Percentiles rank a stretch among this genome's conserved stretches.
Conservation (phyloP, 495 filamentous ascomycete species). For the Talaromyces liani region DNA sequence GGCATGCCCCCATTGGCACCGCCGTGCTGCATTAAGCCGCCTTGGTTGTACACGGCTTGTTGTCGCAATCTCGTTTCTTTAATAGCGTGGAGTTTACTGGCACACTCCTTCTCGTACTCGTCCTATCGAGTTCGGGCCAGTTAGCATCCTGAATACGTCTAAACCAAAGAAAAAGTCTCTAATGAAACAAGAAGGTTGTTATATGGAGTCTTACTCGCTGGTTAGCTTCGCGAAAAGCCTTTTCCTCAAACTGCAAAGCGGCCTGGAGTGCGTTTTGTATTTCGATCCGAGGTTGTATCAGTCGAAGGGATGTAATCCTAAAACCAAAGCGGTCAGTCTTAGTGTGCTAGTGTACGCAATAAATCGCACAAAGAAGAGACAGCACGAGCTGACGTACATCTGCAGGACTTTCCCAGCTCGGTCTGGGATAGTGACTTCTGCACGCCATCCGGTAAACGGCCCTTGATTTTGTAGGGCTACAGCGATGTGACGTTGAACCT, state of each 20-base stretch:
- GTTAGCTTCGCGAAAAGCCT: slow-evolving; percentile 36
- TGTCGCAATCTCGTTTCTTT: slow-evolving; percentile 39
- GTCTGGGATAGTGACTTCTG: slow-evolving; percentile 30
- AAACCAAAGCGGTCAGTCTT: neutral
- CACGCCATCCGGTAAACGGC: slow-evolving; percentile 38
- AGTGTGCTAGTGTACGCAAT: neutral
- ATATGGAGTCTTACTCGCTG: slow-evolving; percentile 29
- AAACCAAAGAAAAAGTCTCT: neutral
- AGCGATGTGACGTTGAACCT: slow-evolving; percentile 27
- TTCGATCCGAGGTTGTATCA: slow-evolving; percentile 42
- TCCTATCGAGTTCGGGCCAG: slow-evolving; percentile 16
- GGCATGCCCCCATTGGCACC: slow-evolving; percentile 17
- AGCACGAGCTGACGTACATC: slow-evolving; percentile 30
- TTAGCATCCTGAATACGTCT: neutral
- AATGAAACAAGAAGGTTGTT: neutral
- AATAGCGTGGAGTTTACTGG: slow-evolving; percentile 41
- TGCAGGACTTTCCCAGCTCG: slow-evolving; percentile 37
- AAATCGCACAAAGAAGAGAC: slow-evolving; percentile 5
- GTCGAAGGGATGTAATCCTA: slow-evolving; percentile 42
- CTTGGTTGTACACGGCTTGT: slow-evolving; percentile 26
- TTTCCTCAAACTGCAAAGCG: slow-evolving; percentile 42
- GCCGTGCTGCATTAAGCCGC: slow-evolving; percentile 35
- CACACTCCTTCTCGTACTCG: slow-evolving; percentile 42
- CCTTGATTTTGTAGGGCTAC: slow-evolving; percentile 30
- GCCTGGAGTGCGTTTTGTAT: slow-evolving; percentile 30